These are phyloP conservation scores for Botrytis deweyae DNA, from an alignment of 2,329 filamentous ascomycete genomes.

Conservation along the genomic window DNA sequence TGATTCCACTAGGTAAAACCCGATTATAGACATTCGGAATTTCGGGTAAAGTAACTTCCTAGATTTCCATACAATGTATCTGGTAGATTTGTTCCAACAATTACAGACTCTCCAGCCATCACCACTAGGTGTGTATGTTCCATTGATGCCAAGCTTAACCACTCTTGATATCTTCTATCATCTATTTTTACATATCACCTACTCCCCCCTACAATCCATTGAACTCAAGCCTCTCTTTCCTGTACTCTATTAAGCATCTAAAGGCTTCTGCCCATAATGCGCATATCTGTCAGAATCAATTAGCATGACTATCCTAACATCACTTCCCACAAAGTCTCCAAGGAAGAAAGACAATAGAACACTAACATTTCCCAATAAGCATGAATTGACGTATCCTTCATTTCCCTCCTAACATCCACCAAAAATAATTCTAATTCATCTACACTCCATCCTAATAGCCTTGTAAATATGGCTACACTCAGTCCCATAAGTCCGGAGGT, in stretches of 20 bases:
- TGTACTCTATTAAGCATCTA: neutral
- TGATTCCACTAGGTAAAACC: neutral
- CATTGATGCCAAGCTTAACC: neutral
- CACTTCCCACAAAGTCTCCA: neutral
- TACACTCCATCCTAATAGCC: slow-evolving; percentile 48
- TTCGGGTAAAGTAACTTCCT: too few relatives aligned
- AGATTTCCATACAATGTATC: fast-evolving
- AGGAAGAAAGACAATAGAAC: slow-evolving; percentile 31
- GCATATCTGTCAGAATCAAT: neutral
- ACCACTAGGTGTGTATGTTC: neutral
- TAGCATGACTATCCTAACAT: neutral
- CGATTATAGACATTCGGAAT: neutral
- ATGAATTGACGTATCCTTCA: slow-evolving; percentile 43
- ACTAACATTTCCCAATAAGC: slow-evolving; percentile 56
- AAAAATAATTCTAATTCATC: slow-evolving; percentile 51
- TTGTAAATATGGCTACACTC: slow-evolving; percentile 48
- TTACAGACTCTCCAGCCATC: too few relatives aligned
- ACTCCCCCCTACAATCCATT: neutral
- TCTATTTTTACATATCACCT: neutral
- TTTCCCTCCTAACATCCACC: slow-evolving; percentile 48
- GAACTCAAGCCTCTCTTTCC: neutral
- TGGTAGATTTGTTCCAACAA: too few relatives aligned
- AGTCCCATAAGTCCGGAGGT: neutral
- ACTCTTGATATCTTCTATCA: neutral
- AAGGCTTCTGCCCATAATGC: slow-evolving; percentile 1